Evolutionary conservation across 495 filamentous ascomycete species (phyloP), one percentile per base, ranked within the genome.

Genomic region (Podospora appendiculata): DNA sequence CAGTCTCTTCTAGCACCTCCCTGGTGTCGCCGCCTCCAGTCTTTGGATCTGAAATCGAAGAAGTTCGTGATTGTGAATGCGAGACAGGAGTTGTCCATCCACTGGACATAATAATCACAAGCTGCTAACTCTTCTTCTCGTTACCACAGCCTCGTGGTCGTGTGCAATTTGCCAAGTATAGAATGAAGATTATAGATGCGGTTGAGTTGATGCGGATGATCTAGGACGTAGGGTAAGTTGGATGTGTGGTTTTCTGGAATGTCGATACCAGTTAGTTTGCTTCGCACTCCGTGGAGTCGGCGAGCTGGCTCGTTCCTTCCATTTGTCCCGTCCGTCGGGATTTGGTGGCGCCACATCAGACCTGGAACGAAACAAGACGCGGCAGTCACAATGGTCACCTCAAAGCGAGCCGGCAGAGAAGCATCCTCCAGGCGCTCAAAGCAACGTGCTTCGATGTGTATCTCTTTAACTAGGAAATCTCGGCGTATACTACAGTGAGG

Each of bases 391-490:
- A 43, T 13, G 11, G 41, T 38, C 50, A 52, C 43, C 8, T 25
- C 19, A 45, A 3, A 17, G 14, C 17, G 14, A 12, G 9, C 34
- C 34, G 10, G 6, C 8, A 2, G 11, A 42, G n/a, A 18, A 45
- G n/a, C 16, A 3, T 1, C 0, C n/a, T 32, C 33, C 39, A 8
- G n/a, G 49, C 51, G 41, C 34, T 51, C 53, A 59, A 57, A 61
- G 57, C 55, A 45, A 49, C 32, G 45, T 48, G 57, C 51, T 39
- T 55, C 34, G 39, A 52, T 34, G 54, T 49, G 50, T 58, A 47
- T 65, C 56, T 63, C 55, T 60, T 61, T 47, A 53, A 54, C 57
- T 65, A 58, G 58, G 62, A 57, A 67, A 67, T 60, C 60, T 52
- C 41, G 59, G 51, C 51, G 55, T 67, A 66, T 62, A 55, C 59